Conservation (phyloP, 495 filamentous ascomycete genomes). For the Penicillium odoratum region DNA sequence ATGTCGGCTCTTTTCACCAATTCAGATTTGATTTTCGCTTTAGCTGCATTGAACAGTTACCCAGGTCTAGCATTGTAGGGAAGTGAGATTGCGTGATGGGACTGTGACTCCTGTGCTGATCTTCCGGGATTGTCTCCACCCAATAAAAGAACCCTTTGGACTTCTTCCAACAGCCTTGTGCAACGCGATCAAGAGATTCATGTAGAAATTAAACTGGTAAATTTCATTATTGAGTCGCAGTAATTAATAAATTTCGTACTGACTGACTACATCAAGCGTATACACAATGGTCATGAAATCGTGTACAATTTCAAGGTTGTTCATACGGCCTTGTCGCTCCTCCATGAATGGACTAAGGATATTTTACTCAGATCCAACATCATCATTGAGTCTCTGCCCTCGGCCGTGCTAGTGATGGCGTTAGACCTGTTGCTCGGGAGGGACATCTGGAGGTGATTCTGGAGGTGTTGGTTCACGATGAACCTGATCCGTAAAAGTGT, state of each 20-base stretch:
- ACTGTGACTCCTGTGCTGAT: neutral
- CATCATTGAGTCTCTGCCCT: neutral
- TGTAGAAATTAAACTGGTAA: no score
- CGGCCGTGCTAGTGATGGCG: neutral
- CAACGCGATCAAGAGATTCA: no score
- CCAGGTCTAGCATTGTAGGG: neutral
- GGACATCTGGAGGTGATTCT: neutral
- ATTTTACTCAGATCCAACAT: neutral
- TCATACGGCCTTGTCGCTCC: neutral
- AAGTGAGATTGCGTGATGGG: neutral
- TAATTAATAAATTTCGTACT: no score
- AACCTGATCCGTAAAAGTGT: conserved; percentile 15
- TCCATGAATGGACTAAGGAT: neutral
- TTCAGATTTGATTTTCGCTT: neutral
- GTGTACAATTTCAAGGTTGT: neutral
- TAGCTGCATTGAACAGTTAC: no score
- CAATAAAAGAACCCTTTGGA: neutral
- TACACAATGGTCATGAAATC: neutral
- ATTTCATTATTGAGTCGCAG: no score
- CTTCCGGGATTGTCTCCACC: neutral
- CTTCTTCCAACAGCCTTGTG: no score
- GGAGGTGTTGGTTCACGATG: neutral
- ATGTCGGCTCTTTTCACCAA: neutral
- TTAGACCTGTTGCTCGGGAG: conserved; percentile 1
- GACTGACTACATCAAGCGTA: neutral